Evolutionary conservation across 2,329 filamentous ascomycete genomes (phyloP).

Genomic region (Fusarium sp.): DNA sequence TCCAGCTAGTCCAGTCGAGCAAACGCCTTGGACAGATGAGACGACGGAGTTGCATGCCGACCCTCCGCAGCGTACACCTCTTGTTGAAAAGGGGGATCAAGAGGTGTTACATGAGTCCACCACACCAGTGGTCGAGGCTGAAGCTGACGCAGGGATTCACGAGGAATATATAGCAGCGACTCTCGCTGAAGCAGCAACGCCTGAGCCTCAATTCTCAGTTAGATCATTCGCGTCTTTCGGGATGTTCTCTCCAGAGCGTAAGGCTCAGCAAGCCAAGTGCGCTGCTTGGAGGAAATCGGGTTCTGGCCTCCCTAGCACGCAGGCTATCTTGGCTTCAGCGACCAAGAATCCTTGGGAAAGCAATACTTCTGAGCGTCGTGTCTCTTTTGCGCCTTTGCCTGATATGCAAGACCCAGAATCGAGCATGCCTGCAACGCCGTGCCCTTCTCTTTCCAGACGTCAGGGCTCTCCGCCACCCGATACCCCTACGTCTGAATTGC

Average conservation of each 20-base stretch:
- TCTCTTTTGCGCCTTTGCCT: conserved; percentile 54
- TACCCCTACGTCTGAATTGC: conserved; percentile 50
- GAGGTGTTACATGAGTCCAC: background rate
- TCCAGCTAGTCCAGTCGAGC: conserved; percentile 15
- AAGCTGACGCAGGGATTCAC: conserved; percentile 12
- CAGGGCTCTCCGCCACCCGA: conserved; percentile 60
- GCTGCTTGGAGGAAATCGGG: conserved; percentile 39
- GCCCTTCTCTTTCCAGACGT: conserved; percentile 32
- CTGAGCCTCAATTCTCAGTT: conserved; percentile 61
- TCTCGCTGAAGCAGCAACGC: conserved; percentile 49
- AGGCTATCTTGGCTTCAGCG: conserved; percentile 52
- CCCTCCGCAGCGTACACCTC: background rate
- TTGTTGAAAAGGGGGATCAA: background rate
- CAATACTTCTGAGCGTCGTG: conserved; percentile 46
- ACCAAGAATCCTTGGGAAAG: conserved; percentile 51
- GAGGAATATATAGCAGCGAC: conserved; percentile 5
- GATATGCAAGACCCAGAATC: conserved; percentile 37
- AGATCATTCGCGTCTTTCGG: conserved; percentile 66
- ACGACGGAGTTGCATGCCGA: background rate
- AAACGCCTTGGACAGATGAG: conserved; percentile 42
- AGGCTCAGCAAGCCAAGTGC: conserved; percentile 26
- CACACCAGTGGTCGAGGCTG: background rate
- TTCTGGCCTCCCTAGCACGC: conserved; percentile 49
- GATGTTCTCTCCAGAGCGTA: conserved; percentile 60
- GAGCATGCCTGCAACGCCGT: conserved; percentile 15